Evolutionary conservation across 805 yeast genomes (phyloP).

Genomic region (Candida coquimbonensis): DNA sequence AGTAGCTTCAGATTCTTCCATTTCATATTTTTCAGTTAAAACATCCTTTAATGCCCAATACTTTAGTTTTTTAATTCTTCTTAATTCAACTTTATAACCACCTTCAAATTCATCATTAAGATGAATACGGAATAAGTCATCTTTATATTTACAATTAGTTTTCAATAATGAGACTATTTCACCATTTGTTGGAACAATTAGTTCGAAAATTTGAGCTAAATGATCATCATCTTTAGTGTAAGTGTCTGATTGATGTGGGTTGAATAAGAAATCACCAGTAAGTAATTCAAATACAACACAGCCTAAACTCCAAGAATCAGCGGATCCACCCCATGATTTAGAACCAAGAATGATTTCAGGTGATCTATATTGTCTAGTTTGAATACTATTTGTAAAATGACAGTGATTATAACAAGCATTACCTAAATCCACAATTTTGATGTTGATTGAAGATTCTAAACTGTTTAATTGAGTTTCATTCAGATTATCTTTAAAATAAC

Average conservation of each 20-base stretch:
- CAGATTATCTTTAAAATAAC: conserved; percentile 1
- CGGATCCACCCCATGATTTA: conserved; percentile 52
- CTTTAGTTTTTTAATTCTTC: conserved; percentile 60
- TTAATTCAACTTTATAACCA: conserved; percentile 25
- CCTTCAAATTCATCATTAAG: conserved; percentile 26
- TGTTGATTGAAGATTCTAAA: conserved; percentile 10
- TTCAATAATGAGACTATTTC: conserved; percentile 33
- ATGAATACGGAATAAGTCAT: conserved; percentile 41
- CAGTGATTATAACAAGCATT: conserved; percentile 59
- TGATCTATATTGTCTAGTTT: conserved; percentile 60
- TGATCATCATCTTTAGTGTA: conserved; percentile 53
- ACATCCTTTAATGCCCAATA: conserved; percentile 75
- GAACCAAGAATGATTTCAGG: conserved; percentile 55
- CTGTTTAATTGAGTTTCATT: conserved; percentile 9
- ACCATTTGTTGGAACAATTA: conserved; percentile 29
- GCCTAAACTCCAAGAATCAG: conserved; percentile 56
- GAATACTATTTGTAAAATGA: conserved; percentile 63
- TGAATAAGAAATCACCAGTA: conserved; percentile 57
- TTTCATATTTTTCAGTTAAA: conserved; percentile 65
- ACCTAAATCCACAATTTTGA: conserved; percentile 65
- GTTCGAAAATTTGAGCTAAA: conserved; percentile 53
- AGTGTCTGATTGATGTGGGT: conserved; percentile 31
- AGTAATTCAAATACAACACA: conserved; percentile 53
- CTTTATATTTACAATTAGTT: conserved; percentile 31
- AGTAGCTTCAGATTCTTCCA: conserved; percentile 45